phyloP scores from a whole-genome alignment of 1,284 basidiomycete genomes.

The Sanghuangporus sanghuang region DNA sequence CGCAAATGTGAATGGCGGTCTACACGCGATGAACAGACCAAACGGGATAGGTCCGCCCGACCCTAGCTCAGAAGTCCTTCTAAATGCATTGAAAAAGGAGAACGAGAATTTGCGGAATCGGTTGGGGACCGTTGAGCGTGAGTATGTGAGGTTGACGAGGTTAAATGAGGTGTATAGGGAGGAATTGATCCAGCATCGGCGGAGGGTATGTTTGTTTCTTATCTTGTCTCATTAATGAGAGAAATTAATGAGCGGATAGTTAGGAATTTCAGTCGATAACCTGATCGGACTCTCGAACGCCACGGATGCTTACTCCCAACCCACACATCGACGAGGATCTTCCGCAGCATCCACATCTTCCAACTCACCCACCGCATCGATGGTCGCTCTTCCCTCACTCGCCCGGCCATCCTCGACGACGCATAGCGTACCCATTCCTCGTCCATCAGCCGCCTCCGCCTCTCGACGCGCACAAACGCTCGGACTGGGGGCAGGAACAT shows the following conservation, averaged over 20 bases:
- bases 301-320: constrained; percentile 61
- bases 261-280: constrained; percentile 69
- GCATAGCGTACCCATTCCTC: constrained; percentile 63
- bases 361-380: constrained; percentile 24
- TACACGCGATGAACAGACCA: constrained; percentile 17
- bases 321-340: constrained; percentile 51
- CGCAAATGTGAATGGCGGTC: constrained; percentile 21
- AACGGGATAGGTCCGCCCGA: constrained; percentile 31
- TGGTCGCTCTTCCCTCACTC: constrained; percentile 27
- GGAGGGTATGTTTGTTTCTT: constrained; percentile 48
- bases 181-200: constrained; percentile 70
- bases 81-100: constrained; percentile 69
- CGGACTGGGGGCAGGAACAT: constrained; percentile 29
- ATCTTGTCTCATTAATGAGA: neutral
- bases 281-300: constrained; percentile 58
- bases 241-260: constrained; percentile 33
- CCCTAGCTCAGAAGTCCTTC: constrained; percentile 55
- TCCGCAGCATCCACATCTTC: constrained; percentile 28
- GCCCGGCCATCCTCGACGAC: constrained; percentile 28
- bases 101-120: constrained; percentile 64
- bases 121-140: constrained; percentile 65
- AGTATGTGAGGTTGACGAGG: constrained; percentile 64
- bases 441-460: constrained; percentile 57
- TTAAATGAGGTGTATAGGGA: constrained; percentile 78
- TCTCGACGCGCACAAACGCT: constrained; percentile 44